Percentiles rank a stretch among this genome's conserved stretches.
phyloP scores from a whole-genome alignment of 306 rosid genomes.

The Ormosia emarginata region DNA sequence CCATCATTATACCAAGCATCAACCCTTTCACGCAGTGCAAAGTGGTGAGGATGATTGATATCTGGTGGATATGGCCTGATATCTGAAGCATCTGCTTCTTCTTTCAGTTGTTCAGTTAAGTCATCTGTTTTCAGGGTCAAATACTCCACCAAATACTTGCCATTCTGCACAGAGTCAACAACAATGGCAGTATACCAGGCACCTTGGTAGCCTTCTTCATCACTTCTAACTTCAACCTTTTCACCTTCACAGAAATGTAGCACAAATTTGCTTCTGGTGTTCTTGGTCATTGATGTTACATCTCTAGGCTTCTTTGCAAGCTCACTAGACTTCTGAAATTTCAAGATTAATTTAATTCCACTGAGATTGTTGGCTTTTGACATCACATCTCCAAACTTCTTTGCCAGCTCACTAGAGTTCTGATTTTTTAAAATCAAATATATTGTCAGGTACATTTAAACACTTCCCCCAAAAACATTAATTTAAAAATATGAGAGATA shows the following conservation, averaged over 20 bases:
- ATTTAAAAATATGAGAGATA: not conserved
- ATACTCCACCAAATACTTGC: conserved; percentile 42
- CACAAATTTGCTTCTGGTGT: not conserved
- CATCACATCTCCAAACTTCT: conserved; percentile 13
- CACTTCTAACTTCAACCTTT: conserved; percentile 40
- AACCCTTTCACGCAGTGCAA: conserved; percentile 5
- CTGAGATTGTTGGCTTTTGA: conserved; percentile 5
- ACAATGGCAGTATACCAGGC: conserved; percentile 38
- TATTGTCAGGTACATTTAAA: not conserved
- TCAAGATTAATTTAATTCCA: conserved; percentile 13
- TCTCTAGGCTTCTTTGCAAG: not conserved
- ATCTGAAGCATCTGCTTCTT: conserved; percentile 33
- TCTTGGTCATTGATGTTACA: not conserved
- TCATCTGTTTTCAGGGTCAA: conserved; percentile 41
- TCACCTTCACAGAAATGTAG: conserved; percentile 12
- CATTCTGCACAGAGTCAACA: conserved; percentile 6
- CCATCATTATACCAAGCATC: conserved; percentile 50
- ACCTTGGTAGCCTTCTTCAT: conserved; percentile 43
- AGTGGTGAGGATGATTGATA: not conserved
- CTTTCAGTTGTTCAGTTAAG: conserved; percentile 31
- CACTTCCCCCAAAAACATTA: not conserved
- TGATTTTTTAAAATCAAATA: conserved; percentile 10
- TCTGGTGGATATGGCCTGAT: conserved; percentile 42
- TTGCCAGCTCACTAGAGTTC: conserved; percentile 16
- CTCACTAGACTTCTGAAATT: conserved; percentile 12